phyloP scores from a whole-genome alignment of 2,329 filamentous ascomycete genomes.

The Alternaria burnsii region DNA sequence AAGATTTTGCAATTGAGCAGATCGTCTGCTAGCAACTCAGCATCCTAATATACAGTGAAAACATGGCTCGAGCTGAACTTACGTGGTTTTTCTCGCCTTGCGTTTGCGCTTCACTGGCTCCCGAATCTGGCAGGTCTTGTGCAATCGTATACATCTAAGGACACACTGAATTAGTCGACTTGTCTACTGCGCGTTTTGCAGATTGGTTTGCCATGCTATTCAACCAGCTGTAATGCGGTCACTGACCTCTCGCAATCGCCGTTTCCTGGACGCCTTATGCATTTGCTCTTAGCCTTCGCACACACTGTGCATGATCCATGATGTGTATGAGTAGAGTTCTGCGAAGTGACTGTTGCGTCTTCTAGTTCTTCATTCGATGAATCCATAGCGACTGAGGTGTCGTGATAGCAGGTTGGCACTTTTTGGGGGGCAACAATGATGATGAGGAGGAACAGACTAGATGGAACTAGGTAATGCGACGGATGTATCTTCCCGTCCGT shows the following conservation, averaged over 20 bases:
- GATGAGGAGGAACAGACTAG: background rate
- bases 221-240: no score
- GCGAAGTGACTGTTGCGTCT: no score
- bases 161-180: background rate
- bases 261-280: background rate
- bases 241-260: background rate
- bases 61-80: background rate
- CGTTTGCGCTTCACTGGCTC: conserved; percentile 1
- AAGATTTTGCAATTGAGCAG: background rate
- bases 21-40: background rate
- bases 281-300: background rate
- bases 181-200: no score
- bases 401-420: no score
- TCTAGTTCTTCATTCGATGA: no score
- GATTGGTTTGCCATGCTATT: no score
- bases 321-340: background rate
- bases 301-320: background rate
- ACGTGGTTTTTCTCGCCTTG: background rate
- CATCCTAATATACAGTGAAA: no score
- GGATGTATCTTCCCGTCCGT: conserved; percentile 3
- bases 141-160: background rate
- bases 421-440: background rate
- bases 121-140: background rate
- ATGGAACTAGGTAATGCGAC: background rate
- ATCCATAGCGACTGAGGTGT: no score